Evolutionary conservation across 192 early-diverging fungal species (phyloP).

Genomic region (Lunasporangiospora selenospora): DNA sequence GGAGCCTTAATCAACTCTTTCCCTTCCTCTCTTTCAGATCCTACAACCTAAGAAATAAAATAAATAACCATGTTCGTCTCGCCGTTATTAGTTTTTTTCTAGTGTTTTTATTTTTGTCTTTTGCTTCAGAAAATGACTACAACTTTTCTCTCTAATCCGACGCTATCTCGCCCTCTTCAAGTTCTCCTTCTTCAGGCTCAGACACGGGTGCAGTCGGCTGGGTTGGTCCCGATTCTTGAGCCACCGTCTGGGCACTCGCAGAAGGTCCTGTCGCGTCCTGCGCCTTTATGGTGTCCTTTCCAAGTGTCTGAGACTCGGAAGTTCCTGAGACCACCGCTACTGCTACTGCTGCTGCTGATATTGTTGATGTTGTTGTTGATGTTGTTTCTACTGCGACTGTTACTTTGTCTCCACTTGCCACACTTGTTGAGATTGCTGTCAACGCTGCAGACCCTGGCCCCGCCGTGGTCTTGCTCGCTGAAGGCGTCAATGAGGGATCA

Average conservation of each 20-base stretch:
- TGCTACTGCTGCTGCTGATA: background rate
- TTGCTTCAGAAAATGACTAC: too few species aligned
- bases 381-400: constrained; percentile 1
- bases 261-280: background rate
- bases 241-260: background rate
- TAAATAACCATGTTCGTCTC: background rate
- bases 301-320: too few species aligned
- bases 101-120: too few species aligned
- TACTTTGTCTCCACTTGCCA: too few species aligned
- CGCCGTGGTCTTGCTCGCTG: background rate
- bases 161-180: constrained; percentile 42
- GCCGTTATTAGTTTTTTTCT: constrained; percentile 10
- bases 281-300: too few species aligned
- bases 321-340: background rate
- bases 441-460: background rate
- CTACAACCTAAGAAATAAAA: constrained; percentile 2
- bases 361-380: background rate
- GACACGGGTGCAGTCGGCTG: too few species aligned
- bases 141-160: too few species aligned
- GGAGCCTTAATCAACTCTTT: constrained; percentile 56
- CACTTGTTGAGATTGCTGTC: too few species aligned
- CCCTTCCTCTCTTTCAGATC: background rate
- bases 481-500: too few species aligned
- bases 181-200: constrained; percentile 33
- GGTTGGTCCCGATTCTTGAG: background rate